phyloP scores from a whole-genome alignment of 2,329 filamentous ascomycete species.

The Colletotrichum agaves region DNA sequence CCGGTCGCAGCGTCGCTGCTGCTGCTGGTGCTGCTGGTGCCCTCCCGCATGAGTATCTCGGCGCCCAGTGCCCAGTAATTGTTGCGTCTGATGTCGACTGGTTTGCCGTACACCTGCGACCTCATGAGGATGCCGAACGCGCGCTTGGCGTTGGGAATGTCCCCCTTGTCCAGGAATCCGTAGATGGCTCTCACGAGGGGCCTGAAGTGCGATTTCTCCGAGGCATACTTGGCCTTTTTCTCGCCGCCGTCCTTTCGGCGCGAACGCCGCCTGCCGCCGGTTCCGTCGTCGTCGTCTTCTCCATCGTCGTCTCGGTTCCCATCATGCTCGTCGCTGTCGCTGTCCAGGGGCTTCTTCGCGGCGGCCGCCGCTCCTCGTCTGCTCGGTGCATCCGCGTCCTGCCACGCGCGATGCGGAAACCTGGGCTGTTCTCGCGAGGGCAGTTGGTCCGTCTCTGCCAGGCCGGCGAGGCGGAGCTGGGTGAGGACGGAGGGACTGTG shows the following conservation, averaged over 20 bases:
- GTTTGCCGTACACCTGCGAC: constrained; percentile 59
- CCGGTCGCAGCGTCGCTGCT: too few species aligned
- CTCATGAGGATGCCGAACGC: constrained; percentile 76
- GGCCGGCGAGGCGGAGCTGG: constrained; percentile 65
- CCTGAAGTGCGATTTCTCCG: constrained; percentile 34
- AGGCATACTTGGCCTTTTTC: constrained; percentile 28
- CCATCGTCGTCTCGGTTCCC: constrained; percentile 33
- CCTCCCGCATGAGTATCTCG: constrained; percentile 79
- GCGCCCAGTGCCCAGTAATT: constrained; percentile 86
- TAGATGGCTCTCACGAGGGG: constrained; percentile 68
- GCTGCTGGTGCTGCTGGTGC: constrained; percentile 39
- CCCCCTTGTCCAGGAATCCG: constrained; percentile 75
- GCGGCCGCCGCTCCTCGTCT: not conserved
- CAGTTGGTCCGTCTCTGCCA: constrained; percentile 58
- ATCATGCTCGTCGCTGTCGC: constrained; percentile 8
- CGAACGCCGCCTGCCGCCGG: constrained; percentile 22
- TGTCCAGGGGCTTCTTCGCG: constrained; percentile 14
- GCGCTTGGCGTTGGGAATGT: constrained; percentile 77
- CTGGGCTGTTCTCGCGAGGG: constrained; percentile 50
- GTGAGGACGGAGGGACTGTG: constrained; percentile 61
- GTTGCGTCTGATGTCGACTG: constrained; percentile 75
- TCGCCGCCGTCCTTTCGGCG: constrained; percentile 38
- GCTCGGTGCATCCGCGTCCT: constrained; percentile 5
- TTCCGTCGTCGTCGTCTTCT: too few species aligned
- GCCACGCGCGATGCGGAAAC: constrained; percentile 62